A percentile compares a stretch with the other conserved stretches of the same genome.
These are phyloP conservation scores for Amylocarpus encephaloides DNA, from an alignment of 2,329 filamentous ascomycete species.

Conservation along the genomic window DNA sequence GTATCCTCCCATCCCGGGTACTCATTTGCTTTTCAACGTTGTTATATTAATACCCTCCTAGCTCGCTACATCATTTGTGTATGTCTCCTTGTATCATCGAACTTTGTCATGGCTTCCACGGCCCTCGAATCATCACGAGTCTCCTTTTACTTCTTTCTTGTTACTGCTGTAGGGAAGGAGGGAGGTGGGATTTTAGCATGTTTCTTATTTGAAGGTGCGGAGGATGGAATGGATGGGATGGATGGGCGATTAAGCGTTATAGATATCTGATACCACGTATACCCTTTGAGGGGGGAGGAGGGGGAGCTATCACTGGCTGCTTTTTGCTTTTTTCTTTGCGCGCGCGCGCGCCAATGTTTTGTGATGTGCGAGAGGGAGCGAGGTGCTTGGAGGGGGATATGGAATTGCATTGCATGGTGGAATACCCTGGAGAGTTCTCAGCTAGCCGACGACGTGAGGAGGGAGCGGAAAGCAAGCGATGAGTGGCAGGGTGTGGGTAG, in stretches of 20 bases:
- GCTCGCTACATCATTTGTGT: neutral
- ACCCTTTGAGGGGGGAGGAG: too few relatives aligned
- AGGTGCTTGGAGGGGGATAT: neutral
- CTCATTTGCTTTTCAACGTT: neutral
- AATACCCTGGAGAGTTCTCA: neutral
- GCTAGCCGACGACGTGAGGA: too few relatives aligned
- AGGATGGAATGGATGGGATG: neutral
- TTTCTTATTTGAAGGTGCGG: neutral
- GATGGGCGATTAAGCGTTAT: too few relatives aligned
- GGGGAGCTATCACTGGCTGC: neutral
- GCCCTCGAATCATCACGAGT: neutral
- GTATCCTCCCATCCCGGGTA: too few relatives aligned
- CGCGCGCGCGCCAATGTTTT: neutral
- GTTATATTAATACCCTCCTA: neutral
- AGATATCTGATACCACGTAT: too few relatives aligned
- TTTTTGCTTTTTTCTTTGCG: neutral
- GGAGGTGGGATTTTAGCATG: neutral
- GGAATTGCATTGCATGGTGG: neutral
- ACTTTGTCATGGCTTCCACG: neutral
- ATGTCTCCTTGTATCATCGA: neutral
- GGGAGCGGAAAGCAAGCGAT: neutral
- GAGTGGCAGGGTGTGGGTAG: neutral
- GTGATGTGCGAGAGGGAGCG: neutral
- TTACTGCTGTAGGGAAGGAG: neutral
- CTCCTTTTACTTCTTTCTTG: neutral